Percentiles rank a stretch among this genome's conserved stretches.
Evolutionary conservation across 2,329 filamentous ascomycete species (phyloP).

Genomic region (Hirsutella minnesotensis): DNA sequence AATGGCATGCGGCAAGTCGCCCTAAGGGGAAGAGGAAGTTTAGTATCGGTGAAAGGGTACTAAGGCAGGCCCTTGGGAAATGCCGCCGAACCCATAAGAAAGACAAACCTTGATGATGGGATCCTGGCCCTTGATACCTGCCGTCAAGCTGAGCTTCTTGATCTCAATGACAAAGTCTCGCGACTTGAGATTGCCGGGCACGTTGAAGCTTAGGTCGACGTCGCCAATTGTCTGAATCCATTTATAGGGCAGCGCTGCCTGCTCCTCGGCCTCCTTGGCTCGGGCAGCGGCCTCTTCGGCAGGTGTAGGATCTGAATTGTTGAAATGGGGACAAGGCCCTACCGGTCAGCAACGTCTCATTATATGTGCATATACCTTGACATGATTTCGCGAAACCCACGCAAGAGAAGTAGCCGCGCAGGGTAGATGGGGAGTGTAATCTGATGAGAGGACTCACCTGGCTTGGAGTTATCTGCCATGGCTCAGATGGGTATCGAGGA

Average conservation of each 20-base stretch:
- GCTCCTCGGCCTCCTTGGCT: constrained; percentile 73
- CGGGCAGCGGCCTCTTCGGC: constrained; percentile 46
- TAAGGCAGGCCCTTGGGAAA: too few relatives aligned
- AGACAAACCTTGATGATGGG: constrained; percentile 66
- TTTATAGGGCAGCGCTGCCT: constrained; percentile 87
- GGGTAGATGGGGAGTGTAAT: background rate
- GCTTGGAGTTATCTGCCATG: constrained; percentile 3
- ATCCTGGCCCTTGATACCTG: constrained; percentile 78
- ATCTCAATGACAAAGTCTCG: constrained; percentile 75
- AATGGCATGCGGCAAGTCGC: constrained; percentile 71
- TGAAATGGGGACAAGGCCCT: background rate
- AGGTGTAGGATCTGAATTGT: constrained; percentile 35
- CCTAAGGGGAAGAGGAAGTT: constrained; percentile 39
- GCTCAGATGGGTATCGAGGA: background rate
- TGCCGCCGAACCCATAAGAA: background rate
- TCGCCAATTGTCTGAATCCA: constrained; percentile 92
- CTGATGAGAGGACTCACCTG: too few relatives aligned
- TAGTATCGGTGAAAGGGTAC: background rate
- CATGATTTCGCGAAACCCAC: too few relatives aligned
- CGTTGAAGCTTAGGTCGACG: constrained; percentile 64
- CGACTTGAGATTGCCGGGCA: constrained; percentile 75
- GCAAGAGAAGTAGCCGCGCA: background rate
- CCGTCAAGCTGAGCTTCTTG: constrained; percentile 65
- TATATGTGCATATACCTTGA: too few relatives aligned
- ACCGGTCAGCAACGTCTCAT: too few relatives aligned